Percentiles rank a stretch among this genome's conserved stretches.
phyloP scores from a whole-genome alignment of 2,329 filamentous ascomycete genomes.

The Scortechinia acanthostroma region DNA sequence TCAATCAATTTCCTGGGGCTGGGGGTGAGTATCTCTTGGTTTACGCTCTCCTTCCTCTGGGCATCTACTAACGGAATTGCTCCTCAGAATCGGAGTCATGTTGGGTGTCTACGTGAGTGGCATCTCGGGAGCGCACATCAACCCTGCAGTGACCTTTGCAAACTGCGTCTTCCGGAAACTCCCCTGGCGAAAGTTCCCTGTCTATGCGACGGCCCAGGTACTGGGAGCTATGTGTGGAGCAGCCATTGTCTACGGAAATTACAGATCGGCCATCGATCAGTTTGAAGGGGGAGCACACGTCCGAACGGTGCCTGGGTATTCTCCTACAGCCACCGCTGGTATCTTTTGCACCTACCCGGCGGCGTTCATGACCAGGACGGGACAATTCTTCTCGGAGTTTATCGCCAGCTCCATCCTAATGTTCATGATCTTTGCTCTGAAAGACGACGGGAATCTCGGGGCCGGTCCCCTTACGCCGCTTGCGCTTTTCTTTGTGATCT shows the following conservation, averaged over 20 bases:
- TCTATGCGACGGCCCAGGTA: conserved; percentile 60
- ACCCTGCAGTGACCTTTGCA: conserved; percentile 64
- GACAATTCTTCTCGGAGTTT: conserved; percentile 68
- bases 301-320: conserved; percentile 50
- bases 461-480: conserved; percentile 51
- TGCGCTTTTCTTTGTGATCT: conserved; percentile 65
- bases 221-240: conserved; percentile 61
- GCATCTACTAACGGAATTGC: too few species aligned
- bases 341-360: conserved; percentile 72
- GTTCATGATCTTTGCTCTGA: conserved; percentile 66
- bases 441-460: conserved; percentile 46
- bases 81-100: conserved; percentile 58
- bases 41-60: neutral
- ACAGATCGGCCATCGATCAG: conserved; percentile 54
- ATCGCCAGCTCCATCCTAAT: conserved; percentile 61
- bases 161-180: conserved; percentile 64
- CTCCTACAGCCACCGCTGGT: conserved; percentile 52
- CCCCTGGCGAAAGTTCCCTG: conserved; percentile 62
- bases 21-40: conserved; percentile 27
- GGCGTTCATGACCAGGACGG: conserved; percentile 55
- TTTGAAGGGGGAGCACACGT: conserved; percentile 54
- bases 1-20: conserved; percentile 39
- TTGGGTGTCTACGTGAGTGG: conserved; percentile 60
- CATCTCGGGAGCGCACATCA: conserved; percentile 62
- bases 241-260: conserved; percentile 54